A percentile compares a stretch with the other conserved stretches of the same genome.
Evolutionary conservation across 73 alveolate species (phyloP).

Genomic region (Breviolum minutum): DNA sequence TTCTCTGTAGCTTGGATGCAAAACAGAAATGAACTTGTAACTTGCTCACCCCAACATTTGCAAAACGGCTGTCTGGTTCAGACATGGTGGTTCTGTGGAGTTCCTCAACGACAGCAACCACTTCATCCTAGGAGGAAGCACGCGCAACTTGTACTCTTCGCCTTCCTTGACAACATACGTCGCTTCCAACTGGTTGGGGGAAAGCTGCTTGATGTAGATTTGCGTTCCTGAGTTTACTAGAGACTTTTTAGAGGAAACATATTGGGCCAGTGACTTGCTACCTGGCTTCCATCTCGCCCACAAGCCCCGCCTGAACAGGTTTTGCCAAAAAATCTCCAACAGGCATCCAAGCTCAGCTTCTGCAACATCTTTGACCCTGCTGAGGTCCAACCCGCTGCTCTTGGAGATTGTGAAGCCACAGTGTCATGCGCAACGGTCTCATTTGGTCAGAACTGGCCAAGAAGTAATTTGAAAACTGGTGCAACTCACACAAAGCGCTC

Average conservation of each 20-base stretch:
- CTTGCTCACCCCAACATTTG: too few species aligned
- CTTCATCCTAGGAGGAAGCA: background rate
- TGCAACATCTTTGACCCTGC: background rate
- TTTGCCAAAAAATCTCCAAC: background rate
- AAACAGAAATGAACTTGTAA: too few species aligned
- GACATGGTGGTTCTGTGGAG: background rate
- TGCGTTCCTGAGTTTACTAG: background rate
- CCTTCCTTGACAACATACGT: background rate
- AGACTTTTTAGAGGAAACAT: background rate
- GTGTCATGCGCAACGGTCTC: too few species aligned
- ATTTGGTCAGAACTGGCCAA: too few species aligned
- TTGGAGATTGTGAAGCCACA: too few species aligned
- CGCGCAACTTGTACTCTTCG: background rate
- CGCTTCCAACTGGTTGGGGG: background rate
- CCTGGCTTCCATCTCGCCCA: background rate
- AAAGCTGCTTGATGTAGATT: background rate
- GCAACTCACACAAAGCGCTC: too few species aligned
- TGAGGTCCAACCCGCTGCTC: background rate
- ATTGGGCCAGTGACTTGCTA: background rate
- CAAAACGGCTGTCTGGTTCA: too few species aligned
- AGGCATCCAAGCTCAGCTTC: background rate
- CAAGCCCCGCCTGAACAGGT: too few species aligned
- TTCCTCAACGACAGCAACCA: background rate
- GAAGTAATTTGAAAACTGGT: background rate
- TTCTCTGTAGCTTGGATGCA: too few species aligned